Percentiles rank a stretch among this genome's conserved stretches.
Conservation (phyloP, 495 filamentous ascomycete species). For the Amorphotheca resinae region DNA sequence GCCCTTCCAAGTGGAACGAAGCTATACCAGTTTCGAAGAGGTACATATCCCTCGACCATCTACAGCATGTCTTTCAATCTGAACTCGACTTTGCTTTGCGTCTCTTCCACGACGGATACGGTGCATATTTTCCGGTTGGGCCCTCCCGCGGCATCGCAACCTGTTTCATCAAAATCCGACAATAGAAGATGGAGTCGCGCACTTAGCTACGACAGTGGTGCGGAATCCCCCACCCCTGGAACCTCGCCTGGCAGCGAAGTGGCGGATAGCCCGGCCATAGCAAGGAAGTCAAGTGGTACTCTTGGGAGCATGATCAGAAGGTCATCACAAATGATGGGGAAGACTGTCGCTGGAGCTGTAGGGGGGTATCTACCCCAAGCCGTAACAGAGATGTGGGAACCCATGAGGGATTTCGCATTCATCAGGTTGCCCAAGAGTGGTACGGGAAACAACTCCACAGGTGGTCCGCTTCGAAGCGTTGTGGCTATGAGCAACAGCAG, state of each 20-base stretch:
- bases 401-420: slow-evolving; percentile 87
- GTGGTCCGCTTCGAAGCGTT: slow-evolving; percentile 58
- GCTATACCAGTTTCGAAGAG: slow-evolving; percentile 87
- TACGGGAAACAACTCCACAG: slow-evolving; percentile 25
- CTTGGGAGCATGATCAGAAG: slow-evolving; percentile 85
- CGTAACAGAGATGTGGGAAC: slow-evolving; percentile 96
- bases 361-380: slow-evolving; percentile 84
- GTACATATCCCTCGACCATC: slow-evolving; percentile 86
- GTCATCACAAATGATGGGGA: slow-evolving; percentile 93
- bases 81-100: slow-evolving; percentile 81
- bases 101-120: slow-evolving; percentile 91
- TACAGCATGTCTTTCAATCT: slow-evolving; percentile 99
- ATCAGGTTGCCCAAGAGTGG: slow-evolving; percentile 72
- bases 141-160: slow-evolving; percentile 9
- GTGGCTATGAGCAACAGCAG: slow-evolving; percentile 90
- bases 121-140: slow-evolving; percentile 89
- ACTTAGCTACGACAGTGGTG: slow-evolving; percentile 33
- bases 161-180: slow-evolving; percentile 22
- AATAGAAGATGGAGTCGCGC: slow-evolving; percentile 34
- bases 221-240: slow-evolving; percentile 30
- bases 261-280: slow-evolving; percentile 22
- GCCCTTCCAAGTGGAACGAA: slow-evolving; percentile 80
- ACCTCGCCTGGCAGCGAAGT: slow-evolving; percentile 33
- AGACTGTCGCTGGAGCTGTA: slow-evolving; percentile 72
- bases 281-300: slow-evolving; percentile 44